Percentiles rank a stretch among this genome's conserved stretches.
Conservation (phyloP, 805 yeast species). For the Pichia scutulata region DNA sequence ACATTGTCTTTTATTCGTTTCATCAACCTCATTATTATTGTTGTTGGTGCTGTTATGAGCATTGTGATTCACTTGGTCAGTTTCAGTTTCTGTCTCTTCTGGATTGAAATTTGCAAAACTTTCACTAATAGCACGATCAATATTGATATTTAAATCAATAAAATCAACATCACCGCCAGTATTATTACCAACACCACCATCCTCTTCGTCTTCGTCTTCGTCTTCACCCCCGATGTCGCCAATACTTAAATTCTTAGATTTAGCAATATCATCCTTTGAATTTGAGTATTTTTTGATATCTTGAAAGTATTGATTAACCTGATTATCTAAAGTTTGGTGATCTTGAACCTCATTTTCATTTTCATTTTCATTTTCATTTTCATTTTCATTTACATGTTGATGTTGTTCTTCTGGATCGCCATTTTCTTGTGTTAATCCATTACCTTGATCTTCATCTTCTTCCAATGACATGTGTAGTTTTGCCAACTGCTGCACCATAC, state of each 20-base stretch:
- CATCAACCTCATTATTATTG: neutral
- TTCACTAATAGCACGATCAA: slow-evolving; percentile 2
- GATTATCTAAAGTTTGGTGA: slow-evolving; percentile 22
- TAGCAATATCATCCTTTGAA: neutral
- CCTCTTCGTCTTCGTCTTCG: neutral
- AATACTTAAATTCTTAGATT: neutral
- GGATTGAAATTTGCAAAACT: slow-evolving; percentile 1
- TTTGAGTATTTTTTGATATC: slow-evolving; percentile 18
- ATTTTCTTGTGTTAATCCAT: neutral
- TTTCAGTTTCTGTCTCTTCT: neutral
- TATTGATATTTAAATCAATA: slow-evolving; percentile 8
- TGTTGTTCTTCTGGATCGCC: neutral
- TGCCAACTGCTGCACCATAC: neutral
- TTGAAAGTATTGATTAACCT: slow-evolving; percentile 25
- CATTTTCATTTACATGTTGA: neutral
- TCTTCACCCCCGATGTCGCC: neutral
- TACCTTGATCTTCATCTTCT: neutral
- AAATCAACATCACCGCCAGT: neutral
- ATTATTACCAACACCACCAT: neutral
- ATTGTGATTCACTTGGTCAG: neutral
- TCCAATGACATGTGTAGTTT: neutral
- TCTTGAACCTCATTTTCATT: slow-evolving; percentile 14
- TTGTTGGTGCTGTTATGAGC: neutral
- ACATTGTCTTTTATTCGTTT: slow-evolving; percentile 20
- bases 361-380: neutral